Conservation (phyloP, 2,329 filamentous ascomycete genomes). For the Rachicladosporium sp. region DNA sequence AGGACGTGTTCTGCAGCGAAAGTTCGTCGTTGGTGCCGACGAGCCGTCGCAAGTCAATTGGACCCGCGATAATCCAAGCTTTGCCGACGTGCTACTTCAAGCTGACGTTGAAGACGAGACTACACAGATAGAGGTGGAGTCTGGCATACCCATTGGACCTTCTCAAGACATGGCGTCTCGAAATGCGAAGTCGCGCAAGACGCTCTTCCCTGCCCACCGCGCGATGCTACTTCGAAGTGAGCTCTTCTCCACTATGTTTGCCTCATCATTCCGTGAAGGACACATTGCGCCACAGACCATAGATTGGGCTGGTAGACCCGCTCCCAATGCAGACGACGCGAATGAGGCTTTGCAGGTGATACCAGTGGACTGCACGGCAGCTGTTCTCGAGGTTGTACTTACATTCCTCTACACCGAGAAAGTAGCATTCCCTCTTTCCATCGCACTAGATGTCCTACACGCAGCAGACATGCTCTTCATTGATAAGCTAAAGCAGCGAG, state of each 20-base stretch:
- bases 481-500: constrained; percentile 80
- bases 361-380: constrained; percentile 67
- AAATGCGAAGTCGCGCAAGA: constrained; percentile 40
- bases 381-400: constrained; percentile 73
- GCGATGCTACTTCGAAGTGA: constrained; percentile 87
- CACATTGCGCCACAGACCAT: constrained; percentile 36
- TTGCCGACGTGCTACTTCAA: constrained; percentile 76
- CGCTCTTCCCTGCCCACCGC: constrained; percentile 75
- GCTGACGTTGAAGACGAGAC: constrained; percentile 55
- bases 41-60: constrained; percentile 64
- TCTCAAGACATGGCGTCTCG: constrained; percentile 22
- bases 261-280: constrained; percentile 72
- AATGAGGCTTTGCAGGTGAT: constrained; percentile 54
- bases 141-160: constrained; percentile 57
- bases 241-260: constrained; percentile 91
- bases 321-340: neutral
- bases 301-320: no score
- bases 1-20: constrained; percentile 61
- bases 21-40: constrained; percentile 55
- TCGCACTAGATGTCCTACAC: constrained; percentile 81
- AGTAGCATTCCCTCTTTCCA: constrained; percentile 63
- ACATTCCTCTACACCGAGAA: constrained; percentile 83
- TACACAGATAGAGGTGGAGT: constrained; percentile 26
- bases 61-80: constrained; percentile 70
- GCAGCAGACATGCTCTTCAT: constrained; percentile 87